Evolutionary conservation across 1,139 yeast genomes (phyloP), one percentile per base, ranked within the genome.

Genomic region (Starmera stellimalicola): DNA sequence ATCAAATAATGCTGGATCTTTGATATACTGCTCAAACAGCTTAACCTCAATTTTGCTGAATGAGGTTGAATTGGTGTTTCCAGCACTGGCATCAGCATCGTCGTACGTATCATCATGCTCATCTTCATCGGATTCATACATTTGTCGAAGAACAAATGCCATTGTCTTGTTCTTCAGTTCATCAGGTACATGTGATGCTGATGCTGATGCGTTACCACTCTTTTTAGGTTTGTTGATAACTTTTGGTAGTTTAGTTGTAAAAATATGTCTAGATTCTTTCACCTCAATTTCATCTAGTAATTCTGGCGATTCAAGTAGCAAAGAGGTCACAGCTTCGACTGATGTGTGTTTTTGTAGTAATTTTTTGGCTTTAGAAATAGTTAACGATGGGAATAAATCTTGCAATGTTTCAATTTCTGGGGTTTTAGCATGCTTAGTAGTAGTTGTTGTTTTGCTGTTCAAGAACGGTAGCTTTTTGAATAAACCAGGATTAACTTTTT

Each of bases 41-140:
- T 59, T 59, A 31, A 66, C 59, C 44, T 84, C 91, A 23, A 59
- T 57, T 16, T 46, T 48, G 10, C 38, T 50, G 18, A 35, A 44
- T 15, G 42, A 49, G 16, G 40, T 36, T 6, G 33, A 29, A 6
- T 33, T n/a, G 6, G 40, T 19, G 3, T 42, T 31, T 10, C 48
- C 44, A 0, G 68, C 65, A 6, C 60, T 53, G 5, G 60, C 35
- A 52, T 79, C 93, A 25, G 79, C 80, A 29, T 80, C 94, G 34
- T 73, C 80, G 50, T 84, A 84, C 0, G 94, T 82, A 46, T 85
- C 95, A 52, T 84, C 95, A 3, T 82, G 77, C 43, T 82, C 94
- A 39, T 65, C 70, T 44, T 81, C 93, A 41, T 80, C 88, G 14
- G 76, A 68, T 31, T 77, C 83, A 45, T 80, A 77, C 44, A 81